Percentiles rank a stretch among this genome's conserved stretches.
Evolutionary conservation across 163 green algal genomes (phyloP).

Genomic region (Coccomyxa subellipsoidea): DNA sequence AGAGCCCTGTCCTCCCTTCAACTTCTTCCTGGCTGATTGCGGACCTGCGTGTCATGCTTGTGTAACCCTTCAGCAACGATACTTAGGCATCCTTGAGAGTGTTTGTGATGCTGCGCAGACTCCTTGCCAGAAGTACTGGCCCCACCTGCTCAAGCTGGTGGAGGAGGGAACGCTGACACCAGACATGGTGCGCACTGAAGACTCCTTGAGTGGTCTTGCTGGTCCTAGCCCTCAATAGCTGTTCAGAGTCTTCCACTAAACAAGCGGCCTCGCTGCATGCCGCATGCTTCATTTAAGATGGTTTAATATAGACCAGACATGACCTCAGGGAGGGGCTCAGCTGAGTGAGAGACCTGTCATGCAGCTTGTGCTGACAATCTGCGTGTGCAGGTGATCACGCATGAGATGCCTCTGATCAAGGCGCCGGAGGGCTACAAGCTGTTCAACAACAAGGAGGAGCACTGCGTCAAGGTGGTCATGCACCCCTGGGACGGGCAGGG

Average conservation of each 20-base stretch:
- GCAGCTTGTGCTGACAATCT: constrained; percentile 10
- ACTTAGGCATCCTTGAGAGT: too few species aligned
- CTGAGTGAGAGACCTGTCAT: constrained; percentile 41
- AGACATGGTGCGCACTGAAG: constrained; percentile 33
- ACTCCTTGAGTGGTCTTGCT: too few species aligned
- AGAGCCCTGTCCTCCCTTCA: not conserved
- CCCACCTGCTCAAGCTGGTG: constrained; percentile 22
- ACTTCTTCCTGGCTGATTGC: not conserved
- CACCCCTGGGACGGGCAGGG: constrained; percentile 15
- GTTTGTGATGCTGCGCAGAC: constrained; percentile 57
- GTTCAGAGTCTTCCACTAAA: too few species aligned
- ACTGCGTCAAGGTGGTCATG: constrained; percentile 72
- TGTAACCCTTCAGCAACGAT: too few species aligned
- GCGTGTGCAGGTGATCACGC: constrained; percentile 57
- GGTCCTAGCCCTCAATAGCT: too few species aligned
- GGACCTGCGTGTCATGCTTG: too few species aligned
- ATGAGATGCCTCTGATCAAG: constrained; percentile 60
- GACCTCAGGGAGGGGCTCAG: too few species aligned
- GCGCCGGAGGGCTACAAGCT: constrained; percentile 66
- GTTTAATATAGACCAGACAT: too few species aligned
- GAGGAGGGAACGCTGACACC: constrained; percentile 55
- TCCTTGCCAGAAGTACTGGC: constrained; percentile 70
- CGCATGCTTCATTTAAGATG: too few species aligned
- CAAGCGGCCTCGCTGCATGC: too few species aligned
- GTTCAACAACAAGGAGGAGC: constrained; percentile 72